Conservation (phyloP, 2,329 filamentous ascomycete genomes). For the Fusarium anthophilum region DNA sequence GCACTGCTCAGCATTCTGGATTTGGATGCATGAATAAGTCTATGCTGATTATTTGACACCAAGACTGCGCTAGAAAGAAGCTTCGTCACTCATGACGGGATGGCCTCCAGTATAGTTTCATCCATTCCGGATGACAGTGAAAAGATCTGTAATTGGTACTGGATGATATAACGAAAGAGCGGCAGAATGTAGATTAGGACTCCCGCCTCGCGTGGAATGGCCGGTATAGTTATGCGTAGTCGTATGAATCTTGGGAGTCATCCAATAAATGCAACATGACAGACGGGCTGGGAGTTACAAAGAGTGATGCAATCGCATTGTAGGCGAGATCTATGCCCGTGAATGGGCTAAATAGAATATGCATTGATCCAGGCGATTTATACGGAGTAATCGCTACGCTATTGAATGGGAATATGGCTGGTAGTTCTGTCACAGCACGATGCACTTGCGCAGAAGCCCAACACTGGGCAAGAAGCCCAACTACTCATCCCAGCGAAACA, state of each 20-base stretch:
- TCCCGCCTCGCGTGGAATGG: background rate
- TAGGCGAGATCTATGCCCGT: rapidly evolving
- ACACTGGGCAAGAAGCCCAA: background rate
- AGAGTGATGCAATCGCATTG: rapidly evolving
- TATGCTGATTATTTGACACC: background rate
- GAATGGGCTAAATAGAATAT: background rate
- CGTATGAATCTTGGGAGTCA: background rate
- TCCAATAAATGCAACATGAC: background rate
- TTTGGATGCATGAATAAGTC: rapidly evolving
- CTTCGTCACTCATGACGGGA: no score
- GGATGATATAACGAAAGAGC: rapidly evolving
- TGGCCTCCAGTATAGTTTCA: background rate
- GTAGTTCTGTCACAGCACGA: background rate
- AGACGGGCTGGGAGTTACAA: background rate
- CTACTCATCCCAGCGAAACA: background rate
- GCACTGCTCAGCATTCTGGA: rapidly evolving
- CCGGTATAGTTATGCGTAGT: background rate
- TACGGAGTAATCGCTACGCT: no score
- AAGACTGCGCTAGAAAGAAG: background rate
- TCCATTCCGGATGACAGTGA: rapidly evolving
- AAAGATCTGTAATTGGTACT: rapidly evolving
- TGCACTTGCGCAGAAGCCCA: background rate
- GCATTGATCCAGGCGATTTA: rapidly evolving
- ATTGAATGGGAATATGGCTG: background rate
- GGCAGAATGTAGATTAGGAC: rapidly evolving